These are phyloP conservation scores for Phalaenopsis hybrid DNA, from an alignment of 116 monocot species.

Conservation along the genomic window DNA sequence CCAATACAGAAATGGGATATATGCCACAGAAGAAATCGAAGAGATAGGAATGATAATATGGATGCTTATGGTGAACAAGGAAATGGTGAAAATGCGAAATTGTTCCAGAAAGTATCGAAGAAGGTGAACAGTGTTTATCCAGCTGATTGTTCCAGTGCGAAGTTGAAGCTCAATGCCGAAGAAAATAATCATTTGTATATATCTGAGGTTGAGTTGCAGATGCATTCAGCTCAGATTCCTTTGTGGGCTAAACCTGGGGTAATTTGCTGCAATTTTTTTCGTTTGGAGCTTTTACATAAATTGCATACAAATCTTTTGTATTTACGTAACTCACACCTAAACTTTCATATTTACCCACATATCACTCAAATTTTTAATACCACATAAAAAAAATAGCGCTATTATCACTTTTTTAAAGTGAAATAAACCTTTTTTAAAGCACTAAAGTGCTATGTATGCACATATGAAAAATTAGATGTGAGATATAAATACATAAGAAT, in stretches of 20 bases:
- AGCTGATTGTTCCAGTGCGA: conserved; percentile 15
- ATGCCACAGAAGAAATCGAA: conserved; percentile 70
- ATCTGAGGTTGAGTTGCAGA: conserved; percentile 83
- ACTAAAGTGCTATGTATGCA: no score
- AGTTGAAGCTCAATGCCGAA: conserved; percentile 32
- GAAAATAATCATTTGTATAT: conserved; percentile 63
- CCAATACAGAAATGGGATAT: conserved; percentile 90
- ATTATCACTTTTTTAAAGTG: no score
- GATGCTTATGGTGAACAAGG: conserved; percentile 69
- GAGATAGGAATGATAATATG: conserved; percentile 49
- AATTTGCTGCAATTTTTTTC: conserved; percentile 5
- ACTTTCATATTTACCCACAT: no score
- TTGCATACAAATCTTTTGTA: no score
- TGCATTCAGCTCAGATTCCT: conserved; percentile 44
- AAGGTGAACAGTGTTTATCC: conserved; percentile 48
- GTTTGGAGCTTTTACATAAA: no score
- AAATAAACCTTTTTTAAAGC: no score
- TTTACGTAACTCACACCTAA: no score
- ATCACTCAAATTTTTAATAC: no score
- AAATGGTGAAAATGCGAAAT: conserved; percentile 34
- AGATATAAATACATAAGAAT: no score
- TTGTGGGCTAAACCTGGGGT: conserved; percentile 78
- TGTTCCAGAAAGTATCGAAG: conserved; percentile 31
- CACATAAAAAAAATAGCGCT: no score
- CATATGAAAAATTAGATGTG: no score